Evolutionary conservation across 2,329 filamentous ascomycete species (phyloP), one percentile per base, ranked within the genome.

Genomic region (Sarocladium strictum): DNA sequence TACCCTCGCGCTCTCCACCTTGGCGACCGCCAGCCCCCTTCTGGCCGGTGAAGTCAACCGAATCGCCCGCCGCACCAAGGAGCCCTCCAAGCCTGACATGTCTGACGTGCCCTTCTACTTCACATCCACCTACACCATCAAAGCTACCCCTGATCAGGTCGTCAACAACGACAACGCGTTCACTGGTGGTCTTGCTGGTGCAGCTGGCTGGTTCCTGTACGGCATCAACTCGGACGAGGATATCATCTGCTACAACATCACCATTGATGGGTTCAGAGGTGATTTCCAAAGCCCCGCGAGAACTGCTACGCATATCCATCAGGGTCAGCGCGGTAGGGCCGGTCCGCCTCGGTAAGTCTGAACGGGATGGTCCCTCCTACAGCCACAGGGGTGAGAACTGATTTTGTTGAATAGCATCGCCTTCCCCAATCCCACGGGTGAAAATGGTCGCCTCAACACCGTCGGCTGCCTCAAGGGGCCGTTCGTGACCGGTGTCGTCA

Each of bases 261-360:
- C 71, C 35, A 67, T 81, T 45, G 64, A 68, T 41, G 70, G 69
- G 56, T 76, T 81, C 62, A 68, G 67, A 21, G 78, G 78, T 53
- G 65, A 75, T 2, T 82, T 79, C 63, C 62, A 72, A 59, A 80
- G 77, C 7, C 69, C 72, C 0, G 79, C 79, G 41, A 60, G 64
- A 26, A 79, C 77, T 6, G 76, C 79, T 17, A 83, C 79, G 1
- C 79, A 82, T 64, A 76, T 82, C 58, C 78, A 82, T 65, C 67
- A 81, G 64, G 77, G 67, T 6, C 63, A 60, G 21, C 67, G 65
- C 55, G 77, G 77, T 57, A 66, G 64, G 51, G 61, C 72, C 19
- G 78, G 79, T 6, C 77, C 78, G 35, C 79, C 78, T 54, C 70
- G 78, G 61, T 68, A 65, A 55, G 64, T 50, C 15, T 47, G n/a